These are phyloP conservation scores for Umbelopsis isabellina DNA, from an alignment of 192 early-diverging fungal species.

Conservation along the genomic window DNA sequence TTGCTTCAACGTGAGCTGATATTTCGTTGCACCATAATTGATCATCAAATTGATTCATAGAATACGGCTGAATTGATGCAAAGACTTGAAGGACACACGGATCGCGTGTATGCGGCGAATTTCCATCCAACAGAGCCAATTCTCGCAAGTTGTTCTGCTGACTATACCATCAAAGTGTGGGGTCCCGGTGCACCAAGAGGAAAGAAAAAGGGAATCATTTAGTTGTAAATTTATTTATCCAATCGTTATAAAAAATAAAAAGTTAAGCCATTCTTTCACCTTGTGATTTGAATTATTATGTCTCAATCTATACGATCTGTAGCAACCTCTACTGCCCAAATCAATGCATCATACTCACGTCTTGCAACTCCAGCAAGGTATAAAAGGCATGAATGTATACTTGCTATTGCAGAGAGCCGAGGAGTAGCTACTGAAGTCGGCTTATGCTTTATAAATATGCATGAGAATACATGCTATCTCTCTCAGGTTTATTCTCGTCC, in stretches of 20 bases:
- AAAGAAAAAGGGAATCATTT: constrained; percentile 39
- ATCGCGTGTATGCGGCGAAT: constrained; percentile 89
- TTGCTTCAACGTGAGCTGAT: not conserved
- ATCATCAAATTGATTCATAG: constrained; percentile 12
- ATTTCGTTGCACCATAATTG: not conserved
- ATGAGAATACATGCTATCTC: constrained; percentile 58
- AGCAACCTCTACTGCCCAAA: not conserved
- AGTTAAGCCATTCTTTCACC: not conserved
- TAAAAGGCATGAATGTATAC: constrained; percentile 28
- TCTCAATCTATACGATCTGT: not conserved
- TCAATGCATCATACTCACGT: not conserved
- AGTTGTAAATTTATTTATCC: constrained; percentile 10
- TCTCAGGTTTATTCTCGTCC: constrained; percentile 54
- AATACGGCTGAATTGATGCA: constrained; percentile 69
- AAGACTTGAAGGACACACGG: constrained; percentile 89
- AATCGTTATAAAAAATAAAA: constrained; percentile 18
- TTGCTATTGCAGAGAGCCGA: constrained; percentile 56
- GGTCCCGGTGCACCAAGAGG: constrained; percentile 41
- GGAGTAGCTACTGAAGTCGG: constrained; percentile 58
- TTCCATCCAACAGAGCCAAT: constrained; percentile 90
- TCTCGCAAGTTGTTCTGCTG: constrained; percentile 82
- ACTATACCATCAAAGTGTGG: constrained; percentile 83
- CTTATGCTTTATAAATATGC: constrained; percentile 49
- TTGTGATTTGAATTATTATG: not conserved
- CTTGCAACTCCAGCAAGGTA: not conserved